Conservation (phyloP, 2,329 filamentous ascomycete species). For the Talaromyces sp. region DNA sequence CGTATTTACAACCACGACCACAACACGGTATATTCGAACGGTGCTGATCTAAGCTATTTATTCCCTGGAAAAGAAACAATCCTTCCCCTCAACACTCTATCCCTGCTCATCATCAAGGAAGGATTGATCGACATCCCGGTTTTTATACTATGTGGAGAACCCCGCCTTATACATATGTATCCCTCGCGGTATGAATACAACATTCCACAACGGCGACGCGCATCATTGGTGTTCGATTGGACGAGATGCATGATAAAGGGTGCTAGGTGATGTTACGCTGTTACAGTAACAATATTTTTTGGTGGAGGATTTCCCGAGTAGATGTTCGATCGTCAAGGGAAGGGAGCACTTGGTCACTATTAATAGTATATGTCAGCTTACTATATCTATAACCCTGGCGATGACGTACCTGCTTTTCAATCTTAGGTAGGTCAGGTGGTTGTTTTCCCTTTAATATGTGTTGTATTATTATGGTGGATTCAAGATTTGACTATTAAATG, state of each 20-base stretch:
- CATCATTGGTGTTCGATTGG: not conserved
- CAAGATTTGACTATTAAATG: too few relatives aligned
- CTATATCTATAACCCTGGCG: too few relatives aligned
- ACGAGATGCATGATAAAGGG: not conserved
- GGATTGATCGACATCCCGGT: not conserved
- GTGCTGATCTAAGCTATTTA: not conserved
- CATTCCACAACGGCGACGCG: constrained; percentile 12
- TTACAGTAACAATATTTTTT: not conserved
- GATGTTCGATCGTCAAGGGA: not conserved
- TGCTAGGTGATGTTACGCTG: not conserved
- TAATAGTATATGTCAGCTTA: too few relatives aligned
- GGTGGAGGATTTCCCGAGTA: not conserved
- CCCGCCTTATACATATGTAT: not conserved
- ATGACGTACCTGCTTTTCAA: too few relatives aligned
- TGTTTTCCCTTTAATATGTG: too few relatives aligned
- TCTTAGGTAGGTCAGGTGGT: too few relatives aligned
- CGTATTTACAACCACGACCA: not conserved
- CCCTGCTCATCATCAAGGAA: not conserved
- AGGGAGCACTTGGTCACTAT: too few relatives aligned
- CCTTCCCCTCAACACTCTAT: not conserved
- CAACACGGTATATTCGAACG: not conserved
- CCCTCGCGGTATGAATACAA: not conserved
- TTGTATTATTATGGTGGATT: too few relatives aligned
- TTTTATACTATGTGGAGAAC: constrained; percentile 6
- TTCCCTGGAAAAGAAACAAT: not conserved